These are phyloP conservation scores for Syzygium syzygioides DNA, from an alignment of 441 rosid species.

Conservation along the genomic window DNA sequence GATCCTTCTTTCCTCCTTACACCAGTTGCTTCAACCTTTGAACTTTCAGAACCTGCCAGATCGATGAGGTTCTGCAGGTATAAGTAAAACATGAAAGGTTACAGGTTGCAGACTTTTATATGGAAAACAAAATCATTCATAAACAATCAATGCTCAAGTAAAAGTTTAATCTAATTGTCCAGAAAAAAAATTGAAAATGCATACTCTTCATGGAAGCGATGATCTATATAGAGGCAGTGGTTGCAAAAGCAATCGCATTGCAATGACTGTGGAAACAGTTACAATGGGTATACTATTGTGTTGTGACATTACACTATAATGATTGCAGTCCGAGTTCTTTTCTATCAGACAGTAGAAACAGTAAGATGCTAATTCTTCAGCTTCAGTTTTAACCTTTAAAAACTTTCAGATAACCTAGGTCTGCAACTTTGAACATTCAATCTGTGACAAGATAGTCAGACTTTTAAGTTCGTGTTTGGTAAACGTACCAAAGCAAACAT, in stretches of 20 bases:
- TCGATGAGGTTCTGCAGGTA: conserved; percentile 98
- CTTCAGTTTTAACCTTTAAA: neutral
- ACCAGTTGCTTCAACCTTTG: conserved; percentile 96
- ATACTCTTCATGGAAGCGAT: neutral
- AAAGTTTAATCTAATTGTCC: neutral
- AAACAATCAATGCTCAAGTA: neutral
- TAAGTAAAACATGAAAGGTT: conserved; percentile 36
- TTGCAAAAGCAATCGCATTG: neutral
- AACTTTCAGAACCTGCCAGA: conserved; percentile 99
- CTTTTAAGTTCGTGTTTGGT: neutral
- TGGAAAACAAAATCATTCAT: neutral
- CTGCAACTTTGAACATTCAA: neutral
- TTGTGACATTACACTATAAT: neutral
- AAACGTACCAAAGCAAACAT: neutral
- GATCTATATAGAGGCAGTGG: neutral
- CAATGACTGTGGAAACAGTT: neutral
- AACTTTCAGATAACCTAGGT: neutral
- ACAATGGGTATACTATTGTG: neutral
- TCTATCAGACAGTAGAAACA: neutral
- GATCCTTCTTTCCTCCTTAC: conserved; percentile 96
- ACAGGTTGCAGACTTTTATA: conserved; percentile 6
- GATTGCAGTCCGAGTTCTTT: neutral
- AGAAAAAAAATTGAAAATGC: neutral
- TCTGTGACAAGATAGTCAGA: neutral
- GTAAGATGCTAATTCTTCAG: neutral